Percentiles rank a stretch among this genome's conserved stretches.
Conservation (phyloP, 371 early-diverging fungal species). For the Mortierella sp. region DNA sequence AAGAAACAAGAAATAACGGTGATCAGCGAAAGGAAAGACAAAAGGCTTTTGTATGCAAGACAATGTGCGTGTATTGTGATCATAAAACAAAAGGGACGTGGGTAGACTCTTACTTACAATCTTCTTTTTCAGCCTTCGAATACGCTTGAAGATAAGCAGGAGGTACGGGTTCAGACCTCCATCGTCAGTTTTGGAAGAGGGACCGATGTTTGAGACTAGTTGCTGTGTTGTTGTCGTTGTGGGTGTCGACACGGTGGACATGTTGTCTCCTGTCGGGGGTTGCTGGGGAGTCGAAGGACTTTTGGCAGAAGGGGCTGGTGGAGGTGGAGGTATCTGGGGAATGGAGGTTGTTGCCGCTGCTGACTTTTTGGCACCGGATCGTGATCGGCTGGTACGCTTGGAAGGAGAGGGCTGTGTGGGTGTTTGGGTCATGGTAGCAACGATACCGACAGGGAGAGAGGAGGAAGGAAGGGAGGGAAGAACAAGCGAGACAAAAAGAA, state of each 20-base stretch:
- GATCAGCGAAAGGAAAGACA: background rate
- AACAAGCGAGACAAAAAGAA: background rate
- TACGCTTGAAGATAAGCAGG: background rate
- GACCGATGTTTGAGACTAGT: background rate
- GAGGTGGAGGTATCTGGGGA: background rate
- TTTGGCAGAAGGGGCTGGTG: background rate
- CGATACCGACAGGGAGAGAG: background rate
- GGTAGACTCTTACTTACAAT: slow-evolving; percentile 1
- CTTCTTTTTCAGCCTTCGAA: slow-evolving; percentile 6
- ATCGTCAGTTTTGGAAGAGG: background rate
- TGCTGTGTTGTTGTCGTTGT: background rate
- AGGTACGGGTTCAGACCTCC: slow-evolving; percentile 3
- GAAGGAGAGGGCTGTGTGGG: background rate
- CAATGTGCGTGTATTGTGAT: background rate
- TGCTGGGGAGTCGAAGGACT: background rate
- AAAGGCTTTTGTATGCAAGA: background rate
- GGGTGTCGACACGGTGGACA: too few relatives aligned
- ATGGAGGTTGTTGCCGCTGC: background rate
- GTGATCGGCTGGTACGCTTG: background rate
- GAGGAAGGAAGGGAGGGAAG: background rate
- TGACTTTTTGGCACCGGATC: background rate
- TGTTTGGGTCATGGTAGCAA: background rate
- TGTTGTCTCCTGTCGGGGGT: background rate
- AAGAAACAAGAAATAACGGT: background rate
- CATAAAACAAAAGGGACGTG: too few relatives aligned